Evolutionary conservation across 1,284 basidiomycete genomes (phyloP).

Genomic region (Cutaneotrichosporon arboriforme): DNA sequence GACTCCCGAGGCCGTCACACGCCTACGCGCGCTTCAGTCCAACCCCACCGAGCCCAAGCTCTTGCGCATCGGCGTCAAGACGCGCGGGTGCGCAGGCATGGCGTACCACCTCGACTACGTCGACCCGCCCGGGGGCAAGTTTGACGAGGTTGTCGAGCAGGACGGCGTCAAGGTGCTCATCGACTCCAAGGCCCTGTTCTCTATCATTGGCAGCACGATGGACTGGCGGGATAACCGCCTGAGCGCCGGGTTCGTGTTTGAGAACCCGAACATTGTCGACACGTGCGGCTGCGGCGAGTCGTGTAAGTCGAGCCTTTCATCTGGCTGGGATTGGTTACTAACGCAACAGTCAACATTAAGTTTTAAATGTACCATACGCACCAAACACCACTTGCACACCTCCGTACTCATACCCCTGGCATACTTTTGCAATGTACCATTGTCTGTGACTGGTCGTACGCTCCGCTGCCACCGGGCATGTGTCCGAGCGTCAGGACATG

Average conservation of each 20-base stretch:
- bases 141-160: conserved; percentile 97
- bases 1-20: conserved; percentile 74
- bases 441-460: not conserved
- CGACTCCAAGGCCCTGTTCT: conserved; percentile 95
- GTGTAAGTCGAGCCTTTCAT: conserved; percentile 1
- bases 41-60: conserved; percentile 62
- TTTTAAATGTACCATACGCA: conserved; percentile 1
- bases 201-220: conserved; percentile 98
- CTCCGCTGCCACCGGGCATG: not conserved
- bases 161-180: conserved; percentile 90
- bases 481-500: too few relatives aligned
- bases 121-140: conserved; percentile 72
- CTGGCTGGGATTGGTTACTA: not conserved
- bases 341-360: conserved; percentile 1
- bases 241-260: conserved; percentile 52
- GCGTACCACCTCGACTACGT: conserved; percentile 98
- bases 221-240: conserved; percentile 92
- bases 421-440: conserved; percentile 2
- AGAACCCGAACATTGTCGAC: conserved; percentile 46
- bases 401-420: not conserved
- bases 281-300: conserved; percentile 42
- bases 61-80: conserved; percentile 89
- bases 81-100: conserved; percentile 98
- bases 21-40: conserved; percentile 62
- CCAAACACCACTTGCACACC: not conserved